Evolutionary conservation across 345 rosid genomes (phyloP).

Genomic region (Corchorus capsularis): DNA sequence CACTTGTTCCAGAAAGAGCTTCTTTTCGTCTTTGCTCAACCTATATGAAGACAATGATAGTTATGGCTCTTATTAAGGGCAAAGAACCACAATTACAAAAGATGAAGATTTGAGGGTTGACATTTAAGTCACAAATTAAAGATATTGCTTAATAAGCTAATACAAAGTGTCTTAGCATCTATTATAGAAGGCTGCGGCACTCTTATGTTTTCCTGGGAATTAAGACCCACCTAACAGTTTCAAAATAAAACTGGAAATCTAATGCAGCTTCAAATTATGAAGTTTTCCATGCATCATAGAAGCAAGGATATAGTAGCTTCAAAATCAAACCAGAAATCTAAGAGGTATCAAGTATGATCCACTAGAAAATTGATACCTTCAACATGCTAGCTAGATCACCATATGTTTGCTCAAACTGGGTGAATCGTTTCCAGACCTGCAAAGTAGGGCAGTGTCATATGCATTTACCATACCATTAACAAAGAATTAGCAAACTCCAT

Average conservation of each 20-base stretch:
- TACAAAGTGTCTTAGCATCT: background rate
- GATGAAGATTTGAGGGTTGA: constrained; percentile 3
- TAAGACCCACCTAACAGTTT: background rate
- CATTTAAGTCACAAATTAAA: constrained; percentile 3
- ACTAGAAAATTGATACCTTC: constrained; percentile 57
- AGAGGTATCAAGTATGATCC: background rate
- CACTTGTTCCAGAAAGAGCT: constrained; percentile 71
- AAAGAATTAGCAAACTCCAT: background rate
- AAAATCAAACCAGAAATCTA: background rate
- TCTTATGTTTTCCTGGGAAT: background rate
- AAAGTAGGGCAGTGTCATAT: constrained; percentile 19
- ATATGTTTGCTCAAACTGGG: constrained; percentile 86
- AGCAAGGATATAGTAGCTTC: background rate
- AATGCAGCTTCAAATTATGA: background rate
- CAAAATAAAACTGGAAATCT: background rate
- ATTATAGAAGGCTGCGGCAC: background rate
- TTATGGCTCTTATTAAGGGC: constrained; percentile 12
- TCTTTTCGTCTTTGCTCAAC: constrained; percentile 96
- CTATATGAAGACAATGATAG: constrained; percentile 33
- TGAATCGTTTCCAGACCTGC: constrained; percentile 88
- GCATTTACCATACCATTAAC: background rate
- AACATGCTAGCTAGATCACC: constrained; percentile 92
- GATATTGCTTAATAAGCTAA: constrained; percentile 6
- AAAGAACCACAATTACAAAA: background rate
- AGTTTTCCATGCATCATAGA: background rate